Conservation (phyloP, 2,329 filamentous ascomycete genomes). For the Alternaria consortialis region DNA sequence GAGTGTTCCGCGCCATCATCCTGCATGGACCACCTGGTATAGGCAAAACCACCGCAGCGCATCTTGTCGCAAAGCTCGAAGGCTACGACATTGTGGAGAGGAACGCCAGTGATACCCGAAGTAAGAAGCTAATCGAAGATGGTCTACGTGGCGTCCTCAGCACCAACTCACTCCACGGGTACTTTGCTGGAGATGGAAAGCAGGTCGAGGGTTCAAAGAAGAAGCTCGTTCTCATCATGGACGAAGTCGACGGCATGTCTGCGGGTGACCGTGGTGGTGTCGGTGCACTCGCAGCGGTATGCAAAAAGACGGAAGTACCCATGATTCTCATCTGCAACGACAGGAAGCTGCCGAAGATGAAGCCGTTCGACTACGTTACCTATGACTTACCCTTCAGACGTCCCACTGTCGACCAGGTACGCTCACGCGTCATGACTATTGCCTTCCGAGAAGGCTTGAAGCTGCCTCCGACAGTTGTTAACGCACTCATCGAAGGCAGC, state of each 20-base stretch:
- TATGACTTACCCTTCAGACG: constrained; percentile 88
- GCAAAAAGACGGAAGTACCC: constrained; percentile 92
- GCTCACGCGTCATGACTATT: constrained; percentile 92
- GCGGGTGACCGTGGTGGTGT: constrained; percentile 95
- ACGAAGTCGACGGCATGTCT: constrained; percentile 99
- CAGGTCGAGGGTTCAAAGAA: constrained; percentile 82
- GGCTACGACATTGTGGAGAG: constrained; percentile 94
- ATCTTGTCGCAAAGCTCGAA: constrained; percentile 90
- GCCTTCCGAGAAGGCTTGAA: constrained; percentile 91
- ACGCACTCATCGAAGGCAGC: constrained; percentile 93
- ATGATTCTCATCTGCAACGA: constrained; percentile 99
- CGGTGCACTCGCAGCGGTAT: constrained; percentile 90
- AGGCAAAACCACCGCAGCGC: constrained; percentile 96
- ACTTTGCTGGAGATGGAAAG: constrained; percentile 85
- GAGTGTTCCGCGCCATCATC: constrained; percentile 86
- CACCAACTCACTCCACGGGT: constrained; percentile 91
- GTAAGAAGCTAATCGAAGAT: constrained; percentile 92
- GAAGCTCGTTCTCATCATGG: constrained; percentile 97
- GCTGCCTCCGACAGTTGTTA: constrained; percentile 81
- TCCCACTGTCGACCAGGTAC: constrained; percentile 89
- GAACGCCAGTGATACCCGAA: constrained; percentile 94
- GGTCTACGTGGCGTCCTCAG: constrained; percentile 90
- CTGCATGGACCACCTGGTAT: constrained; percentile 95
- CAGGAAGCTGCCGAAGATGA: constrained; percentile 93
- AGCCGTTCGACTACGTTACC: constrained; percentile 88